Evolutionary conservation across 176 grass and related monocot species (phyloP).

Genomic region (Paspalum vaginatum): DNA sequence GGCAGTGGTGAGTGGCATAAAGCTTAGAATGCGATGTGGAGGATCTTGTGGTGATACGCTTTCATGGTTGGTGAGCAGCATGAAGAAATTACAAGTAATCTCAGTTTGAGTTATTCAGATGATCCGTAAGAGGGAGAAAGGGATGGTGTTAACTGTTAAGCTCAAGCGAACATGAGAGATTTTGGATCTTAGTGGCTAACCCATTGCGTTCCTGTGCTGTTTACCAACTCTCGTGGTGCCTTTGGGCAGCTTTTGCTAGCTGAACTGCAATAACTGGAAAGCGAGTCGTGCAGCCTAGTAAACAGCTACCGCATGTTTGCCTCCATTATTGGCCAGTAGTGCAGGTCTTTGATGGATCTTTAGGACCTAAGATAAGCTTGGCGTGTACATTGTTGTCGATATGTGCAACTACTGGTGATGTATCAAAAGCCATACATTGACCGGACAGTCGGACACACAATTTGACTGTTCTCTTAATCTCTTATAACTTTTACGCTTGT

Average conservation of each 20-base stretch:
- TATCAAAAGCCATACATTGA: not conserved
- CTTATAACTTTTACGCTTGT: not conserved
- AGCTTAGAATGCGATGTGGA: constrained; percentile 25
- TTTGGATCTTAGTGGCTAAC: constrained; percentile 40
- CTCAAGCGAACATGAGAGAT: constrained; percentile 25
- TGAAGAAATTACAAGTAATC: constrained; percentile 25
- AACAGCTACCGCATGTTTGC: constrained; percentile 45
- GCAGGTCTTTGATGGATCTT: constrained; percentile 31
- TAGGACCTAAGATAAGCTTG: constrained; percentile 31
- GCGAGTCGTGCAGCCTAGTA: constrained; percentile 21
- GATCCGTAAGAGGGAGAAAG: constrained; percentile 23
- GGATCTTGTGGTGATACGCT: constrained; percentile 35
- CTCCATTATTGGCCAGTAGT: constrained; percentile 43
- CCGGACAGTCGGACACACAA: not conserved
- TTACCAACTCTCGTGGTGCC: constrained; percentile 38
- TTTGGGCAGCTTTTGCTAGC: constrained; percentile 33
- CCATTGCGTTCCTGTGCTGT: constrained; percentile 10
- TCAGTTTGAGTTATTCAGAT: constrained; percentile 39
- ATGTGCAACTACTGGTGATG: constrained; percentile 24
- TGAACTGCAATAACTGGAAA: constrained; percentile 62
- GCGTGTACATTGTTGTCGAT: constrained; percentile 31
- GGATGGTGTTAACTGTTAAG: constrained; percentile 47
- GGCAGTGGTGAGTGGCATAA: constrained; percentile 21
- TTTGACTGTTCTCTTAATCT: not conserved
- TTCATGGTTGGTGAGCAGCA: constrained; percentile 10